Evolutionary conservation across 1,284 basidiomycete genomes (phyloP).

Genomic region (Austroboletus niveus): DNA sequence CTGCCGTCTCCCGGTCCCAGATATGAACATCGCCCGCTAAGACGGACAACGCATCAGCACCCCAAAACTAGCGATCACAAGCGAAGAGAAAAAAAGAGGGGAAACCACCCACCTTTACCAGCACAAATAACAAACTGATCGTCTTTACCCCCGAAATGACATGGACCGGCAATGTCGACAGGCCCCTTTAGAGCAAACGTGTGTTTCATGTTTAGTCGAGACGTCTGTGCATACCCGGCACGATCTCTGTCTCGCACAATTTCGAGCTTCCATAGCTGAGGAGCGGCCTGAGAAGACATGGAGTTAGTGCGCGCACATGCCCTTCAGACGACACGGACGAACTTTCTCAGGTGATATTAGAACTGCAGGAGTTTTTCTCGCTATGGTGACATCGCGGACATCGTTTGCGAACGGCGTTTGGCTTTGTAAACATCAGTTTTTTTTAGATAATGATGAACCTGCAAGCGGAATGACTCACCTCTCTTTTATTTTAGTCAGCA

Average conservation of each 20-base stretch:
- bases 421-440: conserved; percentile 36
- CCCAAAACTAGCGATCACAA: neutral
- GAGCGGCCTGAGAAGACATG: conserved; percentile 53
- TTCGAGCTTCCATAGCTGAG: conserved; percentile 77
- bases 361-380: conserved; percentile 58
- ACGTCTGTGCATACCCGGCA: conserved; percentile 36
- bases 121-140: conserved; percentile 76
- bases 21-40: conserved; percentile 77
- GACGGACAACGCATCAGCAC: conserved; percentile 7
- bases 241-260: conserved; percentile 50
- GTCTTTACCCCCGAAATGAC: conserved; percentile 75
- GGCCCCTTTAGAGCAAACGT: conserved; percentile 67
- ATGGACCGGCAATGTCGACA: conserved; percentile 76
- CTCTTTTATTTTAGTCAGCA: conserved; percentile 60
- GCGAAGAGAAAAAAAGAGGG: conserved; percentile 1
- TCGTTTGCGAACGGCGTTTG: conserved; percentile 79
- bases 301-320: conserved; percentile 1
- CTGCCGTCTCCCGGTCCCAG: conserved; percentile 78
- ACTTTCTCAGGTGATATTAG: conserved; percentile 63
- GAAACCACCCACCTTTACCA: conserved; percentile 54
- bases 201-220: conserved; percentile 56
- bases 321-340: conserved; percentile 1
- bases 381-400: conserved; percentile 69
- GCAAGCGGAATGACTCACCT: conserved; percentile 45
- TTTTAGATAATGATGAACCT: neutral